Evolutionary conservation across 495 filamentous ascomycete genomes (phyloP).

Genomic region (Penicillium odoratum): DNA sequence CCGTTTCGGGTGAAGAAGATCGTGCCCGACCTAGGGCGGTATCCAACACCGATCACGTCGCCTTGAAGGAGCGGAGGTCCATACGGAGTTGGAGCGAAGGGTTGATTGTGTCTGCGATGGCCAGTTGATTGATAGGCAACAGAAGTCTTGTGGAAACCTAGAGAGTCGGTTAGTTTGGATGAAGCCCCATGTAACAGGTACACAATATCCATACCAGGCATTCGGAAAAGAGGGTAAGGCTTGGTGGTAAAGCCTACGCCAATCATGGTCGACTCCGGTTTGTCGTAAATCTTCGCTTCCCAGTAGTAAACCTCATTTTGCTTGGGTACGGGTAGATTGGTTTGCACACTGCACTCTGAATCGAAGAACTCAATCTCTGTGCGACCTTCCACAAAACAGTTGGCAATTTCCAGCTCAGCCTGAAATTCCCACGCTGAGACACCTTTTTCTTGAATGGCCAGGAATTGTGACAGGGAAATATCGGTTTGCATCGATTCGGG

Average conservation of each 20-base stretch:
- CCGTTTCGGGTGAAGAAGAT: conserved; percentile 98
- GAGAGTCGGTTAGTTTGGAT: conserved; percentile 15
- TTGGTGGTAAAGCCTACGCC: conserved; percentile 94
- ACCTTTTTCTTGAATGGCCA: conserved; percentile 98
- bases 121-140: conserved; percentile 88
- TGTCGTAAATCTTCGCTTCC: conserved; percentile 98
- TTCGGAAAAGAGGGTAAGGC: conserved; percentile 89
- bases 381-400: conserved; percentile 94
- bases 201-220: conserved; percentile 69
- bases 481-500: conserved; percentile 95
- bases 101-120: conserved; percentile 85
- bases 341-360: conserved; percentile 95
- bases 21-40: conserved; percentile 89
- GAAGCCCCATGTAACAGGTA: not conserved
- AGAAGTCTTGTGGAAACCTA: conserved; percentile 88
- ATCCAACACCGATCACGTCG: conserved; percentile 94
- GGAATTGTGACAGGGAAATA: conserved; percentile 94
- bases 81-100: conserved; percentile 75
- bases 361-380: conserved; percentile 99
- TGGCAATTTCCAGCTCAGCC: conserved; percentile 95
- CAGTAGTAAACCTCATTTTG: conserved; percentile 99
- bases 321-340: conserved; percentile 93
- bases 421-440: conserved; percentile 99
- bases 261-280: conserved; percentile 81
- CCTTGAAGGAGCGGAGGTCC: conserved; percentile 84